Evolutionary conservation across 1,139 yeast species (phyloP), one percentile per base, ranked within the genome.

Genomic region (Arxiozyma slooffiae): DNA sequence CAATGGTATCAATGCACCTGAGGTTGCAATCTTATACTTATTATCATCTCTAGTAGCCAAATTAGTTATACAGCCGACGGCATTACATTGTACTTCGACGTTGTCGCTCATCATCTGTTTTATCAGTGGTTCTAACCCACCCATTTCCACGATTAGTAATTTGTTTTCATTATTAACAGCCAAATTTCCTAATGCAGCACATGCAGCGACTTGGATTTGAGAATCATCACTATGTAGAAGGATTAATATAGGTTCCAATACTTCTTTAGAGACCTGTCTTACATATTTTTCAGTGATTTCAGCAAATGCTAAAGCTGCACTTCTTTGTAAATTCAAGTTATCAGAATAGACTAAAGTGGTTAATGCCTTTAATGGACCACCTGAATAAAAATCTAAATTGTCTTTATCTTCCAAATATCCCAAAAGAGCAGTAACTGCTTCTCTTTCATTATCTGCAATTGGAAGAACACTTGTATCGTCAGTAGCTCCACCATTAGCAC

Each of bases 41-140:
- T 92, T 94, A 63, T 89, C 96, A 69, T 92, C 98, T 70, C 88
- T 96, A n/a, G 98, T 92, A 16, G 98, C 98, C 68, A 92, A 78
- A 67, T 92, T 92, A 39, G 99, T 92, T 67, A 92, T 90, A 67
- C 98, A 94, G 9, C 99, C 99, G 51, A 94, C 98, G 3, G 99
- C 98, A 66, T 92, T 92, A 69, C 99, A 92, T 70, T 94, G 98
- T 40, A 94, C 98, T 68, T 92, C 99, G 54, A 92, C 95, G 63
- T 94, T 92, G 52, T 95, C 81, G 44, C 95, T 85, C 85, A 88
- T 84, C 99, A 92, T 92, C 71, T 94, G 98, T 68, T 95, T 83
- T 61, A 92, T 92, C 50, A 92, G 77, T 9, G 97, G 97, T 59
- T 90, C 96, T 54, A 92, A 77, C 1, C 98, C 98, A 36, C 97